A percentile compares a stretch with the other conserved stretches of the same genome.
Evolutionary conservation across 768 basidiomycete genomes (phyloP).

Genomic region (Leccinum disarticulatum): DNA sequence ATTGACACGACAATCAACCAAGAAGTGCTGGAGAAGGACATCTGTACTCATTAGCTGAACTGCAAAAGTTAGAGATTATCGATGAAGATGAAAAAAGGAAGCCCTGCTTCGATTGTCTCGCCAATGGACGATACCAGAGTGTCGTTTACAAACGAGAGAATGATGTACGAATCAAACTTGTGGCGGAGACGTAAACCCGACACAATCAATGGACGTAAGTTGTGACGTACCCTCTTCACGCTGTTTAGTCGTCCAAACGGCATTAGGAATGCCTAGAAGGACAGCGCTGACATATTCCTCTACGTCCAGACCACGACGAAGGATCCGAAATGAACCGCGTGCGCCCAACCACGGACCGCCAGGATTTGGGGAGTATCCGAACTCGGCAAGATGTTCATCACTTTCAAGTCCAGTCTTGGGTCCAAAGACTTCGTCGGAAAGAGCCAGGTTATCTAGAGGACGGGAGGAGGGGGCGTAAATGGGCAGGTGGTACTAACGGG

Average conservation of each 20-base stretch:
- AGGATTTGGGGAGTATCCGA: conserved; percentile 97
- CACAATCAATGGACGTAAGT: background rate
- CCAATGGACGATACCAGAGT: conserved; percentile 96
- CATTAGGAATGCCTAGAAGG: conserved; percentile 95
- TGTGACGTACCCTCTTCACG: conserved; percentile 73
- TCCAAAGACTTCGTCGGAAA: conserved; percentile 91
- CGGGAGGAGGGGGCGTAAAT: conserved; percentile 70
- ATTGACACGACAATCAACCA: conserved; percentile 87
- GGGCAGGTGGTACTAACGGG: conserved; percentile 64
- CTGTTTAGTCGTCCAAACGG: conserved; percentile 96
- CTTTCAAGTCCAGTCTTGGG: conserved; percentile 90
- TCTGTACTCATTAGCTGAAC: conserved; percentile 97
- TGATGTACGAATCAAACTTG: conserved; percentile 95
- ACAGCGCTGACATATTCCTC: conserved; percentile 95
- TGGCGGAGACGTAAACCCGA: conserved; percentile 42
- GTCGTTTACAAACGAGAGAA: conserved; percentile 97
- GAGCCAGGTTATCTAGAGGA: conserved; percentile 80
- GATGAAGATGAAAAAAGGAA: conserved; percentile 82
- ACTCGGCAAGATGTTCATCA: conserved; percentile 85
- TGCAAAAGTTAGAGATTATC: conserved; percentile 72
- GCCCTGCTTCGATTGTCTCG: conserved; percentile 97
- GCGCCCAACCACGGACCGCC: conserved; percentile 90
- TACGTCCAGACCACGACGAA: conserved; percentile 93
- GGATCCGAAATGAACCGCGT: conserved; percentile 81
- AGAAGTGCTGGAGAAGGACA: conserved; percentile 92